Percentiles rank a stretch among this genome's conserved stretches.
Evolutionary conservation across 306 rosid species (phyloP).

Genomic region (Trifolium dubium): DNA sequence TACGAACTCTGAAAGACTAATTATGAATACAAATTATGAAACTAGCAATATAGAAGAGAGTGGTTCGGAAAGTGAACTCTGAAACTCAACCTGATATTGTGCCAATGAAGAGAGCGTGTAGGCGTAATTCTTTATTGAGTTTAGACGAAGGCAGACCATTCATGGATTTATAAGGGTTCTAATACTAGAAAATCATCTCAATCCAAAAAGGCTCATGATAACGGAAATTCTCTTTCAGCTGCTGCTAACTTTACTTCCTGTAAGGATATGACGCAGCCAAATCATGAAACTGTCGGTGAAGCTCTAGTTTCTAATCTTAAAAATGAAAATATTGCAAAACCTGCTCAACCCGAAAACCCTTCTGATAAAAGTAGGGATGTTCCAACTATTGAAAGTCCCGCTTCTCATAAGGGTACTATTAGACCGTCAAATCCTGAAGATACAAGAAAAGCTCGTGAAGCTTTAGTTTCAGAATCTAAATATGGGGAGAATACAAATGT

Average conservation of each 20-base stretch:
- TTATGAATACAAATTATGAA: no score
- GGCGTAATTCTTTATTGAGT: constrained; percentile 74
- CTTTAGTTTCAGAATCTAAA: constrained; percentile 41
- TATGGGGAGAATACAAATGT: constrained; percentile 31
- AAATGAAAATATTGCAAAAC: no score
- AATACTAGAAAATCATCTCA: constrained; percentile 41
- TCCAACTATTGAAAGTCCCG: constrained; percentile 37
- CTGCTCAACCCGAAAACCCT: constrained; percentile 29
- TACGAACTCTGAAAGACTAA: constrained; percentile 32
- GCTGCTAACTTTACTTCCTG: background rate
- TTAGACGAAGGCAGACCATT: constrained; percentile 71
- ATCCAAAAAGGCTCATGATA: constrained; percentile 41
- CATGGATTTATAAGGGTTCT: constrained; percentile 47
- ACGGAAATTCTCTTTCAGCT: constrained; percentile 31
- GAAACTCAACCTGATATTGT: constrained; percentile 45
- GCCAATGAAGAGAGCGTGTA: constrained; percentile 68
- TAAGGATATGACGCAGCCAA: constrained; percentile 36
- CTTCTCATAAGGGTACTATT: constrained; percentile 26
- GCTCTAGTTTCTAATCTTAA: background rate
- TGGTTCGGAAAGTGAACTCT: no score
- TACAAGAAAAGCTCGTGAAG: constrained; percentile 21
- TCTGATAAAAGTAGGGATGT: constrained; percentile 11
- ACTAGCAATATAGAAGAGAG: no score
- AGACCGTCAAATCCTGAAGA: constrained; percentile 21
- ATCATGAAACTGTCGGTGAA: constrained; percentile 34